Base-by-base conservation (phyloP, 495 filamentous ascomycete genomes). In the Articulospora tetracladia region DNA sequence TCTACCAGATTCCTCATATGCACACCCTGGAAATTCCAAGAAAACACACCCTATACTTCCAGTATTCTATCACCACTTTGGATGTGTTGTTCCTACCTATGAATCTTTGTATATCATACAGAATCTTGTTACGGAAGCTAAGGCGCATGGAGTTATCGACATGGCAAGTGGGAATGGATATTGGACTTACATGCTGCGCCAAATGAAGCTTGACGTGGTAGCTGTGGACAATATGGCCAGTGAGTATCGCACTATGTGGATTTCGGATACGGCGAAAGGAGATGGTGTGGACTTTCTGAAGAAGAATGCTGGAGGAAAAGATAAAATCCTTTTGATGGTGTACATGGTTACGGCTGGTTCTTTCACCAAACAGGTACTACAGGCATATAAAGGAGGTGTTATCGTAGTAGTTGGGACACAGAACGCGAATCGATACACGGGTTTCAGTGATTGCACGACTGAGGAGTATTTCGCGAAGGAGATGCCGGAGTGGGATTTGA, bases 21-120 rank as follows among this genome's bases (percentile, higher is more conserved):
- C 58, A 26, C 52, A 54, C 24, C 41, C 73, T n/a, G 61, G 36
- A 1, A 60, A 66, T 24, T 65, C 76, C 2, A 73, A 72, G 28
- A 71, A 66, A 22, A 71, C 73, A 25, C 84, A 88, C 63, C 81
- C 80, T 62, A 69, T 85, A 1, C 74, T 86, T 1, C 83, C 84
- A 7, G 67, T 88, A n/a, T 68, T 86, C 24, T 86, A 86, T 76
- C 84, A 88, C 70, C 84, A 88, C 68, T 86, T 87, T 69, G 82
- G 82, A 34, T 88, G 85, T 73, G 77, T 79, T 7, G 76, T 78
- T 13, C 85, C 85, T 1, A 75, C 73, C 20, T 80, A 83, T 72
- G 79, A 85, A 55, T 73, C 75, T 0, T 70, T 88, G 20, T 60
- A 64, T 26, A 65, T 83, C 11, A 74, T 88, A 25, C 69, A 70